phyloP scores from a whole-genome alignment of 768 basidiomycete genomes.

The Lyophyllum shimeji region DNA sequence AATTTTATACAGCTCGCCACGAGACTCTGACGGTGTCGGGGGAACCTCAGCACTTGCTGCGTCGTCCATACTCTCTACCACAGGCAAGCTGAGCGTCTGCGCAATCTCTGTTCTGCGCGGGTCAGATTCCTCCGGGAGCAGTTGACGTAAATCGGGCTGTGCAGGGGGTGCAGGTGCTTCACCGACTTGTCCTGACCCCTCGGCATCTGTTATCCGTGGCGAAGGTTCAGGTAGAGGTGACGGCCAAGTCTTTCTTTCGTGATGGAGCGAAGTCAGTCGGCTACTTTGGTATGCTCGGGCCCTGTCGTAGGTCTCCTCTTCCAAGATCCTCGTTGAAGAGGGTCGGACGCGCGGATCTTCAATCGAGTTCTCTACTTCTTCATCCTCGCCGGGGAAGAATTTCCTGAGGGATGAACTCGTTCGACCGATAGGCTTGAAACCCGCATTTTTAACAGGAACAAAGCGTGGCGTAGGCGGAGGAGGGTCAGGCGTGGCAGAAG shows the following conservation, averaged over 20 bases:
- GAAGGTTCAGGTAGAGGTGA: slow-evolving; percentile 7
- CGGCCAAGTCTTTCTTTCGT: slow-evolving; percentile 16
- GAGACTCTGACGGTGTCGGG: slow-evolving; percentile 21
- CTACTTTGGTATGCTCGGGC: neutral
- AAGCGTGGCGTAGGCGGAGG: slow-evolving; percentile 18
- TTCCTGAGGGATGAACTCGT: slow-evolving; percentile 59
- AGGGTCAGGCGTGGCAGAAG: slow-evolving; percentile 13
- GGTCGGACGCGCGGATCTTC: slow-evolving; percentile 10
- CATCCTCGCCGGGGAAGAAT: slow-evolving; percentile 85
- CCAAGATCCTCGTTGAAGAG: slow-evolving; percentile 1
- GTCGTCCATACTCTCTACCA: neutral
- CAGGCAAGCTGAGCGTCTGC: slow-evolving; percentile 2
- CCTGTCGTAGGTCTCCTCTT: slow-evolving; percentile 3
- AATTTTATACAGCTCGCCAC: slow-evolving; percentile 74
- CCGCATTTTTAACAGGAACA: slow-evolving; percentile 38
- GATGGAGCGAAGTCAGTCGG: slow-evolving; percentile 2
- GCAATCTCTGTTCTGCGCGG: neutral
- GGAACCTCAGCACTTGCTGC: slow-evolving; percentile 11
- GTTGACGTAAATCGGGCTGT: neutral
- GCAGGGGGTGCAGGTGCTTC: neutral
- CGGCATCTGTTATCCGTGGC: neutral
- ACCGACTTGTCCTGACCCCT: neutral
- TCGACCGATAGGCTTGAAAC: slow-evolving; percentile 70
- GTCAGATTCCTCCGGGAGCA: neutral
- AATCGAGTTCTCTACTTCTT: slow-evolving; percentile 50